Base-by-base conservation (phyloP, 2,329 filamentous ascomycete genomes). In the Cyphellophora attinorum region DNA sequence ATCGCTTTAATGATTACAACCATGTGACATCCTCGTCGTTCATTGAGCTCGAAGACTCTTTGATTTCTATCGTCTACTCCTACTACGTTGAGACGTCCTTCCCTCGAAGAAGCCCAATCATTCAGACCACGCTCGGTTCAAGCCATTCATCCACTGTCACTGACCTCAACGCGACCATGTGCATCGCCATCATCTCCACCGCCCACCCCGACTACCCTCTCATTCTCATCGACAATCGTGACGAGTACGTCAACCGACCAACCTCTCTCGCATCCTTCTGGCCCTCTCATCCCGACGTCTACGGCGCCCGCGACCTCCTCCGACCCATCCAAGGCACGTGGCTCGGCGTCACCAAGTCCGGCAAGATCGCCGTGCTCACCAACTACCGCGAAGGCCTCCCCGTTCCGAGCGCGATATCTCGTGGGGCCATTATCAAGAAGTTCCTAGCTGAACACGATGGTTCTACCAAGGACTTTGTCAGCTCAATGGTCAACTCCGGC, bases 191-290 rank as follows among this genome's bases (percentile, higher is more conserved):
- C 29, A 64, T 85, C 39, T 84, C 81, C 16, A 88, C 81, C 12
- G 70, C 79, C 29, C 82, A 88, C 53, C 82, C 83, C 6, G 65
- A 72, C 46, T 88, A 88, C 58, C 70, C 79, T 16, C 67, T 88
- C 40, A 81, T 89, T 48, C 61, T 84, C 40, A 65, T 86, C 53
- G 76, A 86, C 60, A 89, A 89, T 56, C 74, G 83, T 48, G 83
- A 89, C 21, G 76, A 80, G 60, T 79, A 71, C 45, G 62, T 79
- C 33, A 64, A 64, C 41, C 70, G 76, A 19, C 75, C 75, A 33
- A 80, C 76, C 14, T 66, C 70, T 19, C 57, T 59, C 19, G 73
- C 70, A 39, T 56, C 62, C 46, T 79, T 72, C 72, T 79, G 76
- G 76, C 64, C 68, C 27, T 47, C 58, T 10, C 72, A 73, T 3